Evolutionary conservation across 176 grass and related monocot species (phyloP).

Genomic region (Metroxylon sagu): DNA sequence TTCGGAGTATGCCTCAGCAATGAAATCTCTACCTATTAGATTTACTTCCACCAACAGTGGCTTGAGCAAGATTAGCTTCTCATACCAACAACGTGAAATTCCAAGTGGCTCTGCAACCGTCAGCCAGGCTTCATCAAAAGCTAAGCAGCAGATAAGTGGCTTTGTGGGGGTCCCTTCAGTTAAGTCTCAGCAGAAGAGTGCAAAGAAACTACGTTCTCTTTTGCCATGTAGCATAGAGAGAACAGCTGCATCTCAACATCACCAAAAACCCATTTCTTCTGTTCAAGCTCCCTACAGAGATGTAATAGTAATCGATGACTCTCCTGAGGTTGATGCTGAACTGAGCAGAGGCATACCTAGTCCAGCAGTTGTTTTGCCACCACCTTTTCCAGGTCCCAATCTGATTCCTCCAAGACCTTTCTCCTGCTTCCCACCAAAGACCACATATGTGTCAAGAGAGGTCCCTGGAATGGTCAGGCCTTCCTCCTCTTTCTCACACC

Average conservation of each 20-base stretch:
- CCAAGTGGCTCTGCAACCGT: slow-evolving; percentile 33
- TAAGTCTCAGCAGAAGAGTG: slow-evolving; percentile 23
- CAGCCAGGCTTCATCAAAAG: slow-evolving; percentile 14
- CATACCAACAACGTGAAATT: slow-evolving; percentile 21
- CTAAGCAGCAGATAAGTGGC: slow-evolving; percentile 26
- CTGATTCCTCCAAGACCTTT: slow-evolving; percentile 32
- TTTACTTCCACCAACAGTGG: slow-evolving; percentile 21
- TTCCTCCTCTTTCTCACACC: slow-evolving; percentile 25
- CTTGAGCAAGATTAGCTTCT: not conserved
- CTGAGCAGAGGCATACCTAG: slow-evolving; percentile 22
- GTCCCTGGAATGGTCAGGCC: slow-evolving; percentile 31
- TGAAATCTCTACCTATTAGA: slow-evolving; percentile 41
- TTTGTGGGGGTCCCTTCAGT: slow-evolving; percentile 26
- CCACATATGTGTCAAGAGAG: slow-evolving; percentile 34
- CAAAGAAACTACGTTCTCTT: slow-evolving; percentile 15
- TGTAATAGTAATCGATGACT: slow-evolving; percentile 61
- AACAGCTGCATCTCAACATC: too few relatives aligned
- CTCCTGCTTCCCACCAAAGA: slow-evolving; percentile 51
- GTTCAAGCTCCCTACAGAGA: slow-evolving; percentile 47
- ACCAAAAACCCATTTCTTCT: slow-evolving; percentile 11
- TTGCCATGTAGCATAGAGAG: too few relatives aligned
- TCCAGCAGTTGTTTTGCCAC: slow-evolving; percentile 18
- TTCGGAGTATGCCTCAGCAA: slow-evolving; percentile 34
- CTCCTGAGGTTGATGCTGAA: slow-evolving; percentile 38
- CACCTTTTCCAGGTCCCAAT: slow-evolving; percentile 29